Base-by-base conservation (phyloP, 768 basidiomycete species). In the Scleroderma bovista region DNA sequence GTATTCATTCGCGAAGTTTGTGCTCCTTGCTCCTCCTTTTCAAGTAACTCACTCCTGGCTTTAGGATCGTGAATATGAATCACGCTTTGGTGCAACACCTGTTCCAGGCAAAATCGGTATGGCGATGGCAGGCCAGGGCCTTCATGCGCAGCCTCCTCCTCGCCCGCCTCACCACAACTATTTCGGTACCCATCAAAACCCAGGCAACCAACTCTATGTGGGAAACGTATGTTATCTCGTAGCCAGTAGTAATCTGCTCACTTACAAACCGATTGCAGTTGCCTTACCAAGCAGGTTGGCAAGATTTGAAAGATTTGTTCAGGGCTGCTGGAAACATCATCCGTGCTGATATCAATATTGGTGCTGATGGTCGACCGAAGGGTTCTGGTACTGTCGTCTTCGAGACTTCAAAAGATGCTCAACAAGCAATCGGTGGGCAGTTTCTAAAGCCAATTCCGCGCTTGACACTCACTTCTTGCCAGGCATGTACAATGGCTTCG, bases 311-410 rank as follows among this genome's bases (percentile, higher is more conserved):
- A 63, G 95, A 98, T 67, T 74, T 98, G 24, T 97, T 98, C 84
- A 84, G 95, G 49, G 82, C 90, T 24, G 90, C 95, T 40, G 95
- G 95, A 7, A 89, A 91, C 62, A 94, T 99, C 58, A 83, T 97
- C 55, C 84, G 95, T 41, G 93, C 95, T 49, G 95, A 98, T 65
- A 92, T 97, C 55, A 93, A 94, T 58, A 87, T 95, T 50, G 91
- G 89, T 51, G 83, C 84, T 19, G 93, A 96, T 67, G 94, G 94
- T 23, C 80, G 85, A 12, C 93, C 95, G 15, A 95, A 96, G 66
- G 95, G 95, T 19, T 95, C 90, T 46, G 95, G 95, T n/a, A 96
- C 93, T 0, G 95, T 98, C 13, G 89, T 97, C 12, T 97, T 93
- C 60, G 91, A 93, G 67, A 91, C 86, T 2, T 67, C 88, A 13